A percentile compares a stretch with the other conserved stretches of the same genome.
phyloP scores from a whole-genome alignment of 768 basidiomycete species.

The Rhodosporidiobolus sp. region DNA sequence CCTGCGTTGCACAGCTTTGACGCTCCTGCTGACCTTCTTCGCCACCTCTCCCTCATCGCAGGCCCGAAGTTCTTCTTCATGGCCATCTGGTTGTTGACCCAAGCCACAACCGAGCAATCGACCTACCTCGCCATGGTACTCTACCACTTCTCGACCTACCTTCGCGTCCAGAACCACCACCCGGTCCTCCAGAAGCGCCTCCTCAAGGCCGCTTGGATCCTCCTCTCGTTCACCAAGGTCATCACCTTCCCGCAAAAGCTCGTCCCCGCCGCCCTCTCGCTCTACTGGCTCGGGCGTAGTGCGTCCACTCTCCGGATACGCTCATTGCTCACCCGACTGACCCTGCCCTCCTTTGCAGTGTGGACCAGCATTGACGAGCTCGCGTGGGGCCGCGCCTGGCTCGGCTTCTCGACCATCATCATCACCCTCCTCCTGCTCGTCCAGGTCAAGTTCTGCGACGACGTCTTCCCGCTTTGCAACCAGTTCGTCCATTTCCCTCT shows the following conservation, averaged over 20 bases:
- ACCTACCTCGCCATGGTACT: not conserved
- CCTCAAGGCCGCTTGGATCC: not conserved
- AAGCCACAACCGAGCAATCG: too few species aligned
- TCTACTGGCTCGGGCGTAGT: not conserved
- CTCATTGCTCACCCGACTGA: too few species aligned
- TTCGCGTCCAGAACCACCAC: not conserved
- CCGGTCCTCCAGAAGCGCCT: not conserved
- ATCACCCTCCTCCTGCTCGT: not conserved
- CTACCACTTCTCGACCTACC: not conserved
- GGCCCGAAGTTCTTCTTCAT: too few species aligned
- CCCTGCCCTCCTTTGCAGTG: not conserved
- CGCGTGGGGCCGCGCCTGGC: constrained; percentile 3
- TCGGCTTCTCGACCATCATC: not conserved
- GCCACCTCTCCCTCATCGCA: too few species aligned
- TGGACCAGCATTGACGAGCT: not conserved
- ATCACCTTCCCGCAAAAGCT: not conserved
- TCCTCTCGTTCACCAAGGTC: not conserved
- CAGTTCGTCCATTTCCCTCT: not conserved
- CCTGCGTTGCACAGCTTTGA: too few species aligned
- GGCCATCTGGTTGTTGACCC: too few species aligned
- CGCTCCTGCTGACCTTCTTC: not conserved
- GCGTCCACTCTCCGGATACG: not conserved
- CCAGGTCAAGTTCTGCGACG: constrained; percentile 9
- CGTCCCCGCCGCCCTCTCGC: not conserved
- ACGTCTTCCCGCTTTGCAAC: not conserved